phyloP scores from a whole-genome alignment of 352 stramenopile species.

The Globisporangium takayamanum region DNA sequence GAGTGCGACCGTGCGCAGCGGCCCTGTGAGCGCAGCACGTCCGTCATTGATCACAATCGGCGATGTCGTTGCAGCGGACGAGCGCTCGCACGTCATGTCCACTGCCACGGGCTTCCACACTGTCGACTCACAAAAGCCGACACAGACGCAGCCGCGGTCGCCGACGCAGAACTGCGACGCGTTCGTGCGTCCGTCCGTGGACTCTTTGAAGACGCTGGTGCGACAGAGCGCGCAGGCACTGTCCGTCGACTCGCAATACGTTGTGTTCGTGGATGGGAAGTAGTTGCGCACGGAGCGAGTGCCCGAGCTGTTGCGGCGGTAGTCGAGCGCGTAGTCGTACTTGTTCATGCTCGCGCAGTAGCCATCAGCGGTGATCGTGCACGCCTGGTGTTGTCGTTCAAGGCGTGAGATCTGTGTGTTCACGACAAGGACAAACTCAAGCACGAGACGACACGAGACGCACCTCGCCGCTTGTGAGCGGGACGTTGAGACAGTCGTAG shows the following conservation, averaged over 20 bases:
- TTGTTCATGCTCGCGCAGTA: slow-evolving; percentile 45
- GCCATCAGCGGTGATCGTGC: slow-evolving; percentile 42
- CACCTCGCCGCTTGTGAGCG: slow-evolving; percentile 3
- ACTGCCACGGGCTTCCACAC: slow-evolving; percentile 19
- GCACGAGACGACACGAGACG: not conserved
- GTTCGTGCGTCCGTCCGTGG: slow-evolving; percentile 19
- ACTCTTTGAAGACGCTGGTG: slow-evolving; percentile 17
- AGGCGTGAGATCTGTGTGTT: slow-evolving; percentile 10
- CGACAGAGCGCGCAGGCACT: slow-evolving; percentile 17
- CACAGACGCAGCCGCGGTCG: slow-evolving; percentile 27
- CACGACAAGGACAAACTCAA: not conserved
- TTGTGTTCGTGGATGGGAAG: slow-evolving; percentile 54
- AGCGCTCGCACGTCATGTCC: slow-evolving; percentile 15
- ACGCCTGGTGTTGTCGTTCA: slow-evolving; percentile 8
- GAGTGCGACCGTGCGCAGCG: slow-evolving; percentile 7
- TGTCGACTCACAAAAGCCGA: slow-evolving; percentile 31
- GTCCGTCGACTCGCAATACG: slow-evolving; percentile 43
- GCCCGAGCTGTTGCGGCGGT: slow-evolving; percentile 17
- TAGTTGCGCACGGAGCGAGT: slow-evolving; percentile 19
- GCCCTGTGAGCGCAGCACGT: not conserved
- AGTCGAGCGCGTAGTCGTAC: slow-evolving; percentile 39
- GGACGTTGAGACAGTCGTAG: slow-evolving; percentile 34
- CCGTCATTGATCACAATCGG: not conserved
- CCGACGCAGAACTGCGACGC: slow-evolving; percentile 27
- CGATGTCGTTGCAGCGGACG: slow-evolving; percentile 10